Percentiles rank a stretch among this genome's conserved stretches.
Evolutionary conservation across 176 grass and related monocot species (phyloP).

Genomic region (Zea mays): Zm-B73-REFERENCE-NAM-5.0 NC_050105.1:146596501-146597000

Average conservation of each 20-base stretch:
- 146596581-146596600: too few species aligned
- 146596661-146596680: neutral
- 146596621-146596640: neutral
- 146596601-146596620: too few species aligned
- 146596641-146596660: neutral
- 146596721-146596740: constrained; percentile 28
- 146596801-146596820: neutral
- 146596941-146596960: constrained; percentile 3
- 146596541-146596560: too few species aligned
- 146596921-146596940: neutral
- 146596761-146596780: constrained; percentile 27
- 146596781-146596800: neutral
- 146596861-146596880: constrained; percentile 37
- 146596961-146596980: constrained; percentile 67
- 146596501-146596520: too few species aligned
- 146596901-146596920: neutral
- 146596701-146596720: constrained; percentile 12
- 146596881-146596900: neutral
- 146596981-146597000: constrained; percentile 81
- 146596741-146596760: constrained; percentile 52
- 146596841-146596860: constrained; percentile 20
- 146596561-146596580: too few species aligned
- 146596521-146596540: too few species aligned
- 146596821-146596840: constrained; percentile 8
- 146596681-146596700: constrained; percentile 1